These are phyloP conservation scores for Xylaria arbuscula DNA, from an alignment of 2,329 filamentous ascomycete genomes.

Conservation along the genomic window DNA sequence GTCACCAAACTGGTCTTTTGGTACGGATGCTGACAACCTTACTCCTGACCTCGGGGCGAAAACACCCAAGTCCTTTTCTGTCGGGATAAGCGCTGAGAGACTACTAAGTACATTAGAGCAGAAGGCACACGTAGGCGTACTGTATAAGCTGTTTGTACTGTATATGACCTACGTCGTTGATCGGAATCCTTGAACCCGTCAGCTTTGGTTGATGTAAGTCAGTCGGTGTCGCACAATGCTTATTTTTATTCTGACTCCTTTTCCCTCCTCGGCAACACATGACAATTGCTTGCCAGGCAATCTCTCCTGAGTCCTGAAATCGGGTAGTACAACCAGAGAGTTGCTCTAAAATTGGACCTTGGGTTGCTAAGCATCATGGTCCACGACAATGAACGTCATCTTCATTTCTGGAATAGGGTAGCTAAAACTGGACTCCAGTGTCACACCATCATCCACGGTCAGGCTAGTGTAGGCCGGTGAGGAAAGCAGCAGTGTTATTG, in stretches of 20 bases:
- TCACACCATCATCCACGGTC: slow-evolving; percentile 5
- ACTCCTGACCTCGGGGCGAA: slow-evolving; percentile 9
- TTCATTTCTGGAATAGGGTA: slow-evolving; percentile 12
- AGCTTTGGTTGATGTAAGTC: slow-evolving; percentile 31
- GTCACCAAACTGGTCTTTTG: slow-evolving; percentile 7
- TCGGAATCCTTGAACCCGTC: slow-evolving; percentile 32
- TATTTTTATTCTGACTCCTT: slow-evolving; percentile 29
- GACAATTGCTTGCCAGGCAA: slow-evolving; percentile 9
- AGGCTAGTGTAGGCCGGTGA: slow-evolving; percentile 12
- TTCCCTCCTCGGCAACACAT: slow-evolving; percentile 11
- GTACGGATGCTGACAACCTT: neutral
- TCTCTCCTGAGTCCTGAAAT: slow-evolving; percentile 16
- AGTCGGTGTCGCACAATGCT: slow-evolving; percentile 34
- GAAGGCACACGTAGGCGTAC: slow-evolving; percentile 4
- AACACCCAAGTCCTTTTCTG: neutral
- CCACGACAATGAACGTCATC: slow-evolving; percentile 17
- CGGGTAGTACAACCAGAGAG: slow-evolving; percentile 20
- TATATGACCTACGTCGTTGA: slow-evolving; percentile 16
- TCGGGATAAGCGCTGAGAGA: neutral
- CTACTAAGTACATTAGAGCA: neutral
- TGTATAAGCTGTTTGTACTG: neutral
- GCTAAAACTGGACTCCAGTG: slow-evolving; percentile 3
- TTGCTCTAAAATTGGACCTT: slow-evolving; percentile 32
- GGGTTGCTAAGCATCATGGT: slow-evolving; percentile 10
- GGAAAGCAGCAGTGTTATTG: neutral